These are phyloP conservation scores for Capronia americana DNA, from an alignment of 2,329 filamentous ascomycete genomes.

Conservation along the genomic window DNA sequence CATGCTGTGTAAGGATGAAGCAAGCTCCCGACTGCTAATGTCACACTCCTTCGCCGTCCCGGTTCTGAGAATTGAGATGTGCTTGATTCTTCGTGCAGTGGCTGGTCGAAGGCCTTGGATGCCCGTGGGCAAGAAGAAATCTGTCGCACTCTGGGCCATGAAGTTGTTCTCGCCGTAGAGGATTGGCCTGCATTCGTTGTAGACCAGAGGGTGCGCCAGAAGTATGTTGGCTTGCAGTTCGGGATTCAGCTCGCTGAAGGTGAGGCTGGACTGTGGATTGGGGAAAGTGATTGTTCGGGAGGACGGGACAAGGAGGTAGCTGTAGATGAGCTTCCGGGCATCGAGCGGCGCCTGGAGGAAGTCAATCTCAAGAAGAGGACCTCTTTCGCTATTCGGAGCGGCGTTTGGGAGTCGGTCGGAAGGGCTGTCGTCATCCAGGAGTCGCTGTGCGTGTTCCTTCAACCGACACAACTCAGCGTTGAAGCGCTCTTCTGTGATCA, in stretches of 20 bases:
- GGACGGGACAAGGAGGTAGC: conserved; percentile 23
- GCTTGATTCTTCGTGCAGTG: conserved; percentile 23
- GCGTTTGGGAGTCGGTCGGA: background rate
- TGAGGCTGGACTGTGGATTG: background rate
- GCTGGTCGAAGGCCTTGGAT: conserved; percentile 22
- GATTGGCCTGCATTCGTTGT: conserved; percentile 26
- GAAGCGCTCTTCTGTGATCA: background rate
- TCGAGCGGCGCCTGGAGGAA: conserved; percentile 21
- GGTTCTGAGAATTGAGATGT: conserved; percentile 21
- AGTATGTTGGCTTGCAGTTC: conserved; percentile 25
- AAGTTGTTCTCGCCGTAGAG: conserved; percentile 35
- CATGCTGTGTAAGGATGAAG: conserved; percentile 12
- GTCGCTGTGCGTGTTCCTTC: background rate
- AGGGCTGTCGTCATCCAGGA: background rate
- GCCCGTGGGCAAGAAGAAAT: conserved; percentile 28
- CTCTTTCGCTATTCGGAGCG: background rate
- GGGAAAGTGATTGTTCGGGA: conserved; percentile 18
- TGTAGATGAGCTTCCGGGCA: conserved; percentile 23
- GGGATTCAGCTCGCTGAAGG: conserved; percentile 10
- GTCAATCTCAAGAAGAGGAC: conserved; percentile 16
- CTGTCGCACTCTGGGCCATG: conserved; percentile 20
- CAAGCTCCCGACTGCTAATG: conserved; percentile 8
- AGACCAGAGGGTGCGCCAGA: conserved; percentile 22
- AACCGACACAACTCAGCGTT: background rate
- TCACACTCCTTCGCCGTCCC: background rate